Evolutionary conservation across 1,284 basidiomycete species (phyloP), one percentile per base, ranked within the genome.

Genomic region (Coniferiporia weirii): DNA sequence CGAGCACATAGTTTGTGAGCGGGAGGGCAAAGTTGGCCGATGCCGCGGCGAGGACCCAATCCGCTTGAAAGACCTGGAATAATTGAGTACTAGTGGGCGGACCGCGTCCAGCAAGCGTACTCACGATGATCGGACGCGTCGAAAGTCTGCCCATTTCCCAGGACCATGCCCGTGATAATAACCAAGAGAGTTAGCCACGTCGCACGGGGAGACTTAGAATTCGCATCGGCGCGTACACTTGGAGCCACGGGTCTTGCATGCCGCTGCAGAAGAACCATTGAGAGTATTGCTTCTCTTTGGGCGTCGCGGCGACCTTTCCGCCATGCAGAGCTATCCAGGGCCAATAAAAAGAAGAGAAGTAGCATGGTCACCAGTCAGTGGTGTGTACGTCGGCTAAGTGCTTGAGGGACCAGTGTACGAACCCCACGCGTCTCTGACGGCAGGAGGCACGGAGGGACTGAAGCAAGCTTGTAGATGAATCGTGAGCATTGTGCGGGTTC

Each of bases 251-350:
- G 51, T 64, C 63, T 34, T 36, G 43, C 48, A 53, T 38, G 36
- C 63, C 61, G 19, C 32, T 40, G 50, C 63, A 64, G 40, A 64
- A 64, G 53, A 52, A 55, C 57, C 53, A 65, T n/a, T 53, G 36
- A 10, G 59, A 49, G 47, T 54, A 20, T 12, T 45, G 48, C 36
- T 47, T 55, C 44, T 65, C 61, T 17, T 64, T 53, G 43, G 19
- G 48, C 15, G 51, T 52, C 27, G 10, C 57, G 19, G 52, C 56
- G 13, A 57, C 58, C 34, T 51, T 53, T 13, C 64, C 64, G 44
- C 64, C 64, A 35, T 65, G 54, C 12, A 40, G 38, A 40, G 38
- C 38, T 40, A 9, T 10, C 9, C 38, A 15, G 38, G 38, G 38
- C 9, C 38, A 40, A 15, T 15, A 15, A 40, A 12, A 15, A 40